Evolutionary conservation across 2,329 filamentous ascomycete species (phyloP).

Genomic region (Fusarium gaditjirri): DNA sequence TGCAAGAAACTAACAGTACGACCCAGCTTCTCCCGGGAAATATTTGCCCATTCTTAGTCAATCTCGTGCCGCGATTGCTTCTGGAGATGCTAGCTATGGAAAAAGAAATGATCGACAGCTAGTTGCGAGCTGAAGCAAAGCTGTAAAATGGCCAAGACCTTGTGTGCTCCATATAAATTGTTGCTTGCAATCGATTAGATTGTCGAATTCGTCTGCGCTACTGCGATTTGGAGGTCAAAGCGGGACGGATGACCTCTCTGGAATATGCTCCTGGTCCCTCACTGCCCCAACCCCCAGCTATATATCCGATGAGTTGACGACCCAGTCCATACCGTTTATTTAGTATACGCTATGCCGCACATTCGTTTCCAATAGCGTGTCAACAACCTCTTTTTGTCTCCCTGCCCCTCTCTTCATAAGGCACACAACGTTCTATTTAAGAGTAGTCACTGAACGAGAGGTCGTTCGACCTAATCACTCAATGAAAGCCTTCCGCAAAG

Average conservation of each 20-base stretch:
- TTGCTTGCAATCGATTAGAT: not conserved
- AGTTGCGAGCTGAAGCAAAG: not conserved
- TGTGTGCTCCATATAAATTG: not conserved
- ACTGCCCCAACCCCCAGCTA: not conserved
- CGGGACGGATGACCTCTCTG: not conserved
- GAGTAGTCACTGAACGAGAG: not conserved
- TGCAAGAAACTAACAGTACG: not conserved
- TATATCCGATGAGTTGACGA: not conserved
- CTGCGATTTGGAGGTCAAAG: not conserved
- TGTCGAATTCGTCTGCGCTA: no score
- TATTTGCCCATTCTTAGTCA: not conserved
- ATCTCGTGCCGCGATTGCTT: not conserved
- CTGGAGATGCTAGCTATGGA: not conserved
- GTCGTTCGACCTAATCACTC: not conserved
- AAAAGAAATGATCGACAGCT: not conserved
- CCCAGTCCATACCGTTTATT: no score
- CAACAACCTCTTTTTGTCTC: not conserved
- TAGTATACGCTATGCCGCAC: not conserved
- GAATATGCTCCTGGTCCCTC: no score
- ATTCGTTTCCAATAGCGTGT: not conserved
- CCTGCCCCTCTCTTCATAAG: not conserved
- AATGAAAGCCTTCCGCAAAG: not conserved
- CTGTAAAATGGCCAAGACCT: not conserved
- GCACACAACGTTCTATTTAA: not conserved
- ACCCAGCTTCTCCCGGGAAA: not conserved